Evolutionary conservation across 1,139 yeast genomes (phyloP).

Genomic region (Groenewaldozyma sp.): DNA sequence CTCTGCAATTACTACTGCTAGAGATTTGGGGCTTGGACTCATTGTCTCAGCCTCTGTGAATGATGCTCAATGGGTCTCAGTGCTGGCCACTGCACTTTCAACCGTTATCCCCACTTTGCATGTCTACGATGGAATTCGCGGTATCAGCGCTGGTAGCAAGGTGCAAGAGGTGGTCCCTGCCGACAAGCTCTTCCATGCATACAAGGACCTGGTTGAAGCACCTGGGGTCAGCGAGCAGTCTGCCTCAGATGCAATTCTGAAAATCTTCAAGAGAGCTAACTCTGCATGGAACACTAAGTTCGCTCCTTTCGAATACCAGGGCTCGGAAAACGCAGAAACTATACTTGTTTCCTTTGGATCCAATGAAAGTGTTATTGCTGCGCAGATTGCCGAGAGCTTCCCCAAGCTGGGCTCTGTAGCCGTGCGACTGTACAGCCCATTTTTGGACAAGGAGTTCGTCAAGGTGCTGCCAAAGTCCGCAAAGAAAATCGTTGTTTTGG

Average conservation of each 20-base stretch:
- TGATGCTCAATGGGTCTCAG: slow-evolving; percentile 51
- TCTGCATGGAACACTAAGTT: slow-evolving; percentile 48
- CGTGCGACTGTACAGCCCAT: slow-evolving; percentile 60
- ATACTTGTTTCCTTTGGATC: slow-evolving; percentile 77
- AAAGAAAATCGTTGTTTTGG: slow-evolving; percentile 55
- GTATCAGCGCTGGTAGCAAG: slow-evolving; percentile 47
- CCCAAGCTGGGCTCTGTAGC: slow-evolving; percentile 54
- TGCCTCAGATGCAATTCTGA: slow-evolving; percentile 9
- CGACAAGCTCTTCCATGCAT: slow-evolving; percentile 37
- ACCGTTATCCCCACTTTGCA: slow-evolving; percentile 54
- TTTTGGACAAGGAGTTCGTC: slow-evolving; percentile 52
- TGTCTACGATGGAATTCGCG: slow-evolving; percentile 72
- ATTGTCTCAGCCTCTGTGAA: slow-evolving; percentile 48
- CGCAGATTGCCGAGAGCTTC: slow-evolving; percentile 34
- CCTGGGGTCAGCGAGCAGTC: slow-evolving; percentile 4
- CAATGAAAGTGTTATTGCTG: slow-evolving; percentile 49
- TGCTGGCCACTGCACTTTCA: slow-evolving; percentile 59
- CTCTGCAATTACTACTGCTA: slow-evolving; percentile 55
- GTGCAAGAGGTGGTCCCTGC: slow-evolving; percentile 40
- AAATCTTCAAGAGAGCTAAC: slow-evolving; percentile 31
- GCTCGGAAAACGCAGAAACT: slow-evolving; percentile 50
- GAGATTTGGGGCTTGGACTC: slow-evolving; percentile 59
- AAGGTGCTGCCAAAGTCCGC: slow-evolving; percentile 49
- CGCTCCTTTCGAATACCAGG: slow-evolving; percentile 63
- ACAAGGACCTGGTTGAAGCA: slow-evolving; percentile 21